Percentiles rank a stretch among this genome's conserved stretches.
Evolutionary conservation across 257 asterid species (phyloP).

Genomic region (Capsicum rhomboideum): DNA sequence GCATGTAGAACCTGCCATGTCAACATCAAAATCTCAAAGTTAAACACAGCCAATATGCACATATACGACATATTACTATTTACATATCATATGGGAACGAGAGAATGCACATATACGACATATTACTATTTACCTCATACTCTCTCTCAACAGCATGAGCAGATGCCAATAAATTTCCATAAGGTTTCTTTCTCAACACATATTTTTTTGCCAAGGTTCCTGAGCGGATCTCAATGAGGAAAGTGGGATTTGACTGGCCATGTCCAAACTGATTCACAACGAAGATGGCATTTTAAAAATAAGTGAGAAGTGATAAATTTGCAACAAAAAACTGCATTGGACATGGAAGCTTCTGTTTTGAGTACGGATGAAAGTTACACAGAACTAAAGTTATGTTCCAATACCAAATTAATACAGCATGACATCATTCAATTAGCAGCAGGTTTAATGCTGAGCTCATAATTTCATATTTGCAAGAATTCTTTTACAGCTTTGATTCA

Average conservation of each 20-base stretch:
- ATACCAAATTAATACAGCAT: neutral
- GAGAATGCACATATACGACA: neutral
- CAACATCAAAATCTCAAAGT: constrained; percentile 2
- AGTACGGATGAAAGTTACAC: neutral
- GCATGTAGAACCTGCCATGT: constrained; percentile 73
- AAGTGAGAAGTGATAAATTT: neutral
- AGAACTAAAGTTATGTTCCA: neutral
- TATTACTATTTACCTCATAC: constrained; percentile 45
- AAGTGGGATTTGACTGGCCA: constrained; percentile 94
- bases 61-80: neutral
- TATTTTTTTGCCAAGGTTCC: constrained; percentile 49
- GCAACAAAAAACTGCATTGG: neutral
- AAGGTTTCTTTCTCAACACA: constrained; percentile 90
- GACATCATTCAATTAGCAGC: neutral
- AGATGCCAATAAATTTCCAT: constrained; percentile 72
- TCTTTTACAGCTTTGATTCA: neutral
- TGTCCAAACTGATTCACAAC: constrained; percentile 70
- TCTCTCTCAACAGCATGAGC: constrained; percentile 98
- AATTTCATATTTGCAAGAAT: neutral
- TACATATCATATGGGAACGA: neutral
- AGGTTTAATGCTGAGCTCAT: neutral
- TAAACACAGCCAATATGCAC: neutral
- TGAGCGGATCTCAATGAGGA: constrained; percentile 66
- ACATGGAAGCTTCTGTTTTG: neutral
- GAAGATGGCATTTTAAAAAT: neutral